Percentiles rank a stretch among this genome's conserved stretches.
phyloP scores from a whole-genome alignment of 441 rosid genomes.

The Gossypium aridum region DNA sequence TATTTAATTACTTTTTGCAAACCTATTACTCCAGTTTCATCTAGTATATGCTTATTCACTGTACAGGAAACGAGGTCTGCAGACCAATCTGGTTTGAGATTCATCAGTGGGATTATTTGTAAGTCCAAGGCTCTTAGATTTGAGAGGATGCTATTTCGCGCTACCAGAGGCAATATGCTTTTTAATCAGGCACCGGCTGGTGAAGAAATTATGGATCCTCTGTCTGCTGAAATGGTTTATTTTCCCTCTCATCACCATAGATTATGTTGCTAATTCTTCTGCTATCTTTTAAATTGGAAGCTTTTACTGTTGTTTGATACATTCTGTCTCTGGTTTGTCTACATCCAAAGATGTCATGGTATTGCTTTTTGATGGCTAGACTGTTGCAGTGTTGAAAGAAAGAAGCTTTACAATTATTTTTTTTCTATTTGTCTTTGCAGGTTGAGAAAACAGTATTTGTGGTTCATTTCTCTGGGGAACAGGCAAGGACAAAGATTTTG shows the following conservation, averaged over 20 bases:
- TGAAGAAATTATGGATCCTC: conserved; percentile 91
- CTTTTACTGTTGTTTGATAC: neutral
- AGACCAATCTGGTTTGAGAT: conserved; percentile 80
- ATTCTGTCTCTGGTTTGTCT: neutral
- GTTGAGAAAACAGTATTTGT: conserved; percentile 83
- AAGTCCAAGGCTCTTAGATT: conserved; percentile 67
- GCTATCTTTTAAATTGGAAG: conserved; percentile 7
- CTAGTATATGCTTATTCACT: conserved; percentile 20
- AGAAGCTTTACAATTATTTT: conserved; percentile 7
- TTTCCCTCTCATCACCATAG: conserved; percentile 8
- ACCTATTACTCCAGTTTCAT: conserved; percentile 16
- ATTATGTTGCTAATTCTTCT: conserved; percentile 7
- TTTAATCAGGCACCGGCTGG: conserved; percentile 86
- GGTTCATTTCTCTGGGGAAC: conserved; percentile 95
- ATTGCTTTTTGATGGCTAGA: neutral
- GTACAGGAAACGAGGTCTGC: conserved; percentile 67
- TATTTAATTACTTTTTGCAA: conserved; percentile 15
- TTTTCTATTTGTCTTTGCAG: conserved; percentile 32
- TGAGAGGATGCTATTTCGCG: conserved; percentile 95
- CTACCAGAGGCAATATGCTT: conserved; percentile 98
- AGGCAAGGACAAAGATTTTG: conserved; percentile 79
- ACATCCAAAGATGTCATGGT: neutral
- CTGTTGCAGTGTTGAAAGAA: conserved; percentile 6
- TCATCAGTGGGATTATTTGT: conserved; percentile 85
- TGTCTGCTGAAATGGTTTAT: conserved; percentile 74